Evolutionary conservation across 192 early-diverging fungal genomes (phyloP).

Genomic region (Gonapodya sp.): DNA sequence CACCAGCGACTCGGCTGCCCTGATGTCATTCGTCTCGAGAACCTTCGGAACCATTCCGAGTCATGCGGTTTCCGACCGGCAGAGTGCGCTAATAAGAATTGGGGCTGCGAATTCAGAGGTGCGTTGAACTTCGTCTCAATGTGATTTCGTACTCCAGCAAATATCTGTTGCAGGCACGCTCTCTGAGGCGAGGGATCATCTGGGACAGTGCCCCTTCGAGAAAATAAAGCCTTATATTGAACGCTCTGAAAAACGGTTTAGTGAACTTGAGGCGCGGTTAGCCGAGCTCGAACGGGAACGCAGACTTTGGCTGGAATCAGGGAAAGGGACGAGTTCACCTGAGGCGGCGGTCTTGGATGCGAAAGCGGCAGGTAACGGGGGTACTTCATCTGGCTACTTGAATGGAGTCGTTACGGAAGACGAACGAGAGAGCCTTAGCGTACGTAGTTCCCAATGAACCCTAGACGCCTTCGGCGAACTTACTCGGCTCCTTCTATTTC

Average conservation of each 20-base stretch:
- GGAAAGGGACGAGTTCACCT: background rate
- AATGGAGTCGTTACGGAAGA: constrained; percentile 8
- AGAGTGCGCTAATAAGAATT: constrained; percentile 29
- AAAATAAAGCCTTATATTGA: constrained; percentile 37
- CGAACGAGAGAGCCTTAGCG: constrained; percentile 19
- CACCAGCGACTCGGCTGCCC: constrained; percentile 41
- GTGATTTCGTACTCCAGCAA: too few species aligned
- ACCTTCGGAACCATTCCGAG: constrained; percentile 31
- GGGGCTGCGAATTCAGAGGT: constrained; percentile 45
- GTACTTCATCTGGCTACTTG: background rate
- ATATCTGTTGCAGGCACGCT: constrained; percentile 26
- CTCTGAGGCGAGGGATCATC: constrained; percentile 26
- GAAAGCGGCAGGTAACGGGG: background rate
- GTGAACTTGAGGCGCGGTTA: constrained; percentile 25
- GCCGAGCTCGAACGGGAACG: background rate
- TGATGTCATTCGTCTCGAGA: constrained; percentile 32
- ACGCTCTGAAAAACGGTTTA: constrained; percentile 26
- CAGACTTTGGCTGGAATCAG: background rate
- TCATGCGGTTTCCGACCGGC: constrained; percentile 36
- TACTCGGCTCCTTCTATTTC: constrained; percentile 14
- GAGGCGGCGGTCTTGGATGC: too few species aligned
- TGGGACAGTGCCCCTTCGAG: constrained; percentile 41
- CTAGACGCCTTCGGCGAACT: constrained; percentile 3
- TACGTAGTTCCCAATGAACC: constrained; percentile 8
- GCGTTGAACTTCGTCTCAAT: too few species aligned